These are phyloP conservation scores for Alternaria brassicae DNA, from an alignment of 2,329 filamentous ascomycete genomes.

Conservation along the genomic window DNA sequence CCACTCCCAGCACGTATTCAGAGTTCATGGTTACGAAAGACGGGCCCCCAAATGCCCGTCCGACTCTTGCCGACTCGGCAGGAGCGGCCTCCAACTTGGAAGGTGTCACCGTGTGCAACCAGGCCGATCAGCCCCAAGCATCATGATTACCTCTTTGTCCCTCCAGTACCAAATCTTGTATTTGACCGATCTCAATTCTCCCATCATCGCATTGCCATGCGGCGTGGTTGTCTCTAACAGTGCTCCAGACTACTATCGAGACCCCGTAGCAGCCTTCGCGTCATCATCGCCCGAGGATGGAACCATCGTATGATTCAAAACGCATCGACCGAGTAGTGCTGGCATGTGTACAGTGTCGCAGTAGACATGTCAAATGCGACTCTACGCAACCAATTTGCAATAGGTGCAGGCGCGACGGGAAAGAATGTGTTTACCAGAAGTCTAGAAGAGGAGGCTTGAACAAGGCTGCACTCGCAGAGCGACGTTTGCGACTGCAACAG, in stretches of 20 bases:
- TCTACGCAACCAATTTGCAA: conserved; percentile 41
- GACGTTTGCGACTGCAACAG: conserved; percentile 37
- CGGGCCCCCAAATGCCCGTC: neutral
- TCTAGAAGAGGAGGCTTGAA: conserved; percentile 45
- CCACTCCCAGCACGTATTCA: neutral
- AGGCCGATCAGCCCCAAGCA: neutral
- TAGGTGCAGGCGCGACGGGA: conserved; percentile 42
- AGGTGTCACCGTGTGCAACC: neutral
- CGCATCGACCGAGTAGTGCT: conserved; percentile 40
- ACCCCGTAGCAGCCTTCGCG: neutral
- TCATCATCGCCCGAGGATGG: conserved; percentile 23
- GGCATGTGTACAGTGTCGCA: conserved; percentile 46
- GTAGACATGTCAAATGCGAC: conserved; percentile 47
- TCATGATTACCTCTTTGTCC: neutral
- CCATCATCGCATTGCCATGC: neutral
- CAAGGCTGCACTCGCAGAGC: conserved; percentile 42
- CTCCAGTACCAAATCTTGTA: neutral
- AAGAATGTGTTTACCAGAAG: conserved; percentile 44
- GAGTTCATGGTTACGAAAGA: neutral
- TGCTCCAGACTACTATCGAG: neutral
- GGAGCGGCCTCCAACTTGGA: neutral
- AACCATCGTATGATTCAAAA: conserved; percentile 22
- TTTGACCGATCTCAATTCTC: neutral
- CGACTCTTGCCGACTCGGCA: conserved; percentile 5
- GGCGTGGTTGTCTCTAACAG: neutral